A percentile compares a stretch with the other conserved stretches of the same genome.
Evolutionary conservation across 192 early-diverging fungal genomes (phyloP).

Genomic region (Coemansia sp.): DNA sequence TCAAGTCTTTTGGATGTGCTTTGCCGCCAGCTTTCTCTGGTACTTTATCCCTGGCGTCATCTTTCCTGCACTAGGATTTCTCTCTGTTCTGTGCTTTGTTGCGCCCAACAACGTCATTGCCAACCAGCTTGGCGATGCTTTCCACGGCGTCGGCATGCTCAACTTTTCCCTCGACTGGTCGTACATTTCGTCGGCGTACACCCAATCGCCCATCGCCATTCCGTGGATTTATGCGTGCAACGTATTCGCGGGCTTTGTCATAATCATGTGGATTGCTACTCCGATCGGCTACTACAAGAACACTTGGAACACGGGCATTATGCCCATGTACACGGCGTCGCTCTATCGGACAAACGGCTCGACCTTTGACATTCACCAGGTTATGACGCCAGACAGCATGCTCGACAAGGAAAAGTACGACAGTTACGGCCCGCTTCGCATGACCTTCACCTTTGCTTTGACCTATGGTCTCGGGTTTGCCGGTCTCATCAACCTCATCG

Average conservation of each 20-base stretch:
- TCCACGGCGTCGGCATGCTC: constrained; percentile 64
- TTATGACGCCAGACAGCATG: constrained; percentile 55
- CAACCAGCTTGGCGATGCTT: constrained; percentile 51
- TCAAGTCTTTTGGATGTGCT: constrained; percentile 53
- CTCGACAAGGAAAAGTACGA: constrained; percentile 59
- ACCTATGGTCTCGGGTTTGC: constrained; percentile 69
- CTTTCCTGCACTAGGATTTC: constrained; percentile 63
- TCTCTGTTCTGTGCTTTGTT: constrained; percentile 62
- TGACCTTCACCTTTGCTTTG: constrained; percentile 67
- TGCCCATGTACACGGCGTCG: constrained; percentile 64
- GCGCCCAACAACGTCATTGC: constrained; percentile 46
- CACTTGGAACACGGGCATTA: constrained; percentile 56
- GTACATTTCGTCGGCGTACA: constrained; percentile 56
- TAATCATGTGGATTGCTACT: constrained; percentile 71
- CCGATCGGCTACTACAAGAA: constrained; percentile 72
- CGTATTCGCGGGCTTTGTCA: constrained; percentile 66
- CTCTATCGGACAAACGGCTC: constrained; percentile 58
- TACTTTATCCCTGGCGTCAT: constrained; percentile 65
- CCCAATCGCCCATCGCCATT: constrained; percentile 65
- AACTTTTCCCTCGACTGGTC: constrained; percentile 77
- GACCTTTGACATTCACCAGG: constrained; percentile 56
- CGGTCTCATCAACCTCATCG: constrained; percentile 63
- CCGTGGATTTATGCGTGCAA: constrained; percentile 73
- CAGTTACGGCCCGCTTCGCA: constrained; percentile 60
- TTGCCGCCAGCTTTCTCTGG: constrained; percentile 51